Evolutionary conservation across 2,329 filamentous ascomycete genomes (phyloP), one percentile per base, ranked within the genome.

Genomic region (Tolypocladium nubicola): DNA sequence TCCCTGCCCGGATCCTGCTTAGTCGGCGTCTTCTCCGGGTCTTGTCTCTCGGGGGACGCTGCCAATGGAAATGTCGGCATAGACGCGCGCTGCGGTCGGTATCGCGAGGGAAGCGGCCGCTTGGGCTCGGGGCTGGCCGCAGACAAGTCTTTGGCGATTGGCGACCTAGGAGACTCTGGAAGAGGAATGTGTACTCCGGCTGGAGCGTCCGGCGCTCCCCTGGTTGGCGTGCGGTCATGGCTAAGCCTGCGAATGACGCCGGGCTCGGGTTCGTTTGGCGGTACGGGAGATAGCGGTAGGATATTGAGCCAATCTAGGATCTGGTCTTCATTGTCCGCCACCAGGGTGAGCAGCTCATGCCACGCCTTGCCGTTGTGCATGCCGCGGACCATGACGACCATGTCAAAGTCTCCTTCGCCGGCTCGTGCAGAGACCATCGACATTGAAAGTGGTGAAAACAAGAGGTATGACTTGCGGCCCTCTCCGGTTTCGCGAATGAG

Each of bases 401-500:
- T 80, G 62, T 95, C 86, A 35, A 84, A 81, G 55, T 81, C 78
- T 41, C 75, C 70, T 41, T 91, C 86, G 14, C 91, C 91, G 59
- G 80, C 84, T 43, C 93, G 85, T 54, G 91, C 90, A 14, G 94
- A 97, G 23, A 96, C 80, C 59, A 83, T 80, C 40, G 80, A 78
- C 61, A 84, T 79, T 21, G 86, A 79, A n/a, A 97, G 79, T 1
- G 94, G 93, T n/a, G 92, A 88, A 66, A 99, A 96, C 0, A 99
- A 79, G 5, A 99, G 80, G 85, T 90, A 97, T 35, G 78, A 76
- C 56, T 85, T 83, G 16, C 87, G 85, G 7, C 81, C 80, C 55
- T 83, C 81, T 50, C 91, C 90, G n/a, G 91, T 84, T 71, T 97
- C 92, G 63, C 93, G 92, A 57, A 99, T 87, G 26, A 99, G 81